A percentile compares a stretch with the other conserved stretches of the same genome.
Conservation (phyloP, 345 rosid genomes). For the Acer saccharum region DNA sequence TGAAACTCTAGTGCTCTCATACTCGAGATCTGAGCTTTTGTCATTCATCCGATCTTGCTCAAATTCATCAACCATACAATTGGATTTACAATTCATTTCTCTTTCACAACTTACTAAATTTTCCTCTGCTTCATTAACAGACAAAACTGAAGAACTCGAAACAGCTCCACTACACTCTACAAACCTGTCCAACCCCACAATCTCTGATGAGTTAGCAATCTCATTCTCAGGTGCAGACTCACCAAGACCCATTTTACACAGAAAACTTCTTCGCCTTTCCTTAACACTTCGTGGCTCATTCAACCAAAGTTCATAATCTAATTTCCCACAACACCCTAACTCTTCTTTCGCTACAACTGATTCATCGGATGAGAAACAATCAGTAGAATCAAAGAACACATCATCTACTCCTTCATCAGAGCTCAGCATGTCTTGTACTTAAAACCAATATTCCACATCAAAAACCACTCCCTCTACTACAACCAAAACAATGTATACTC, state of each 20-base stretch:
- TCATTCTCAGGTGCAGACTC: conserved; percentile 27
- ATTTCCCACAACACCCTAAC: conserved; percentile 18
- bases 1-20: conserved; percentile 11
- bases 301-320: conserved; percentile 57
- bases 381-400: conserved; percentile 68
- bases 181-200: conserved; percentile 43
- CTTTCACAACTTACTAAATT: conserved; percentile 36
- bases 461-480: conserved; percentile 31
- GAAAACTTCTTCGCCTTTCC: conserved; percentile 61
- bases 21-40: conserved; percentile 12
- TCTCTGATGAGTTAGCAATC: conserved; percentile 5
- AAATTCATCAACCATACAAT: conserved; percentile 43
- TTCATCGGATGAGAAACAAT: conserved; percentile 41
- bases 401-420: conserved; percentile 47
- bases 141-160: conserved; percentile 31
- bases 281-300: conserved; percentile 61
- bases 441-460: conserved; percentile 38
- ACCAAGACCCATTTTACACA: conserved; percentile 51
- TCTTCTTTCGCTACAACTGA: conserved; percentile 32
- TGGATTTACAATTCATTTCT: conserved; percentile 43
- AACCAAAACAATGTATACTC: conserved; percentile 26
- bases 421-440: conserved; percentile 54
- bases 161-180: conserved; percentile 49
- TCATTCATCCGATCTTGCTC: conserved; percentile 25
- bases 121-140: conserved; percentile 20